phyloP scores from a whole-genome alignment of 164 flowering plant species.

The Chloranthus sessilifolius region DNA sequence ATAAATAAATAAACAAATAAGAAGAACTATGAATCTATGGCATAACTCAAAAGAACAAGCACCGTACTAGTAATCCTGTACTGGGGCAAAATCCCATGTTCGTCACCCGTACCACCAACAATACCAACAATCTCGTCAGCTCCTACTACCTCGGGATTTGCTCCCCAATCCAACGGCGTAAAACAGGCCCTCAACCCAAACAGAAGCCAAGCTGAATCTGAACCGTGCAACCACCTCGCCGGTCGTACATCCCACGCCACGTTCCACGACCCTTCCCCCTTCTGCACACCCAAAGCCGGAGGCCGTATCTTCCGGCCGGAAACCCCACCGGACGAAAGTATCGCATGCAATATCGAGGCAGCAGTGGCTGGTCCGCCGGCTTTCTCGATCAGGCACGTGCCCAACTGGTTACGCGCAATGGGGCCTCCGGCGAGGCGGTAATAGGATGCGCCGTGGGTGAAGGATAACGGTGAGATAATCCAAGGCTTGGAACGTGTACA shows the following conservation, averaged over 20 bases:
- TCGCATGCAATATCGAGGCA: constrained; percentile 69
- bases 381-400: constrained; percentile 20
- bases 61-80: constrained; percentile 59
- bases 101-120: not conserved
- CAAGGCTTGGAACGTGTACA: constrained; percentile 67
- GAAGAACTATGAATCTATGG: no score
- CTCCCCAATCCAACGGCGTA: constrained; percentile 20
- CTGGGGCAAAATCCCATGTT: constrained; percentile 15
- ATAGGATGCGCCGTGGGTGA: constrained; percentile 20
- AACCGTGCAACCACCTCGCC: constrained; percentile 83
- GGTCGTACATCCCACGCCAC: constrained; percentile 81
- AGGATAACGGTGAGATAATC: constrained; percentile 33
- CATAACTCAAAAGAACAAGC: no score
- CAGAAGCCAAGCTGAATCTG: constrained; percentile 77
- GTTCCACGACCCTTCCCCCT: constrained; percentile 89
- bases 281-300: constrained; percentile 23
- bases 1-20: no score
- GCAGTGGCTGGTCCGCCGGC: constrained; percentile 23
- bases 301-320: constrained; percentile 6
- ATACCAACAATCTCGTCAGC: not conserved
- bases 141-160: constrained; percentile 1
- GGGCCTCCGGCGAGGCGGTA: constrained; percentile 6
- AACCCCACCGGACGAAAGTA: constrained; percentile 36
- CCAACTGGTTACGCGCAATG: constrained; percentile 31
- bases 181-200: constrained; percentile 72